Evolutionary conservation across 2,329 filamentous ascomycete species (phyloP).

Genomic region (Phialocephala sp.): DNA sequence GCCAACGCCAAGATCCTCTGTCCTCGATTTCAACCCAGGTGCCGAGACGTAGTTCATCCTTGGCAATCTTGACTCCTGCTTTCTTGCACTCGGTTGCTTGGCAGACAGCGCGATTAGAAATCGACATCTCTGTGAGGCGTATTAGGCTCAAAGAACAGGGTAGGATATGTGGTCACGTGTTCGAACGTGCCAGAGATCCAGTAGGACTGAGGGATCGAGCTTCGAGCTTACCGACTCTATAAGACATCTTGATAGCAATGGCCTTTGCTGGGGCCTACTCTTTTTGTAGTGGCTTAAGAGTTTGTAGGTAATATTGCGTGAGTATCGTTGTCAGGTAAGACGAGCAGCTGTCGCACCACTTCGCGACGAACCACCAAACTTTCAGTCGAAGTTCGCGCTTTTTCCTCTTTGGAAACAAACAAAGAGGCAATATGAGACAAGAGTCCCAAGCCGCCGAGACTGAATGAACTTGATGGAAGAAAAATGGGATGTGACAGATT

Average conservation of each 20-base stretch:
- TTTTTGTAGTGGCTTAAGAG: not conserved
- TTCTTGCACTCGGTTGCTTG: conserved; percentile 74
- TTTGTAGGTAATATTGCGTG: not conserved
- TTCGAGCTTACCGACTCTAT: conserved; percentile 44
- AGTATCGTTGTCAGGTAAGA: not conserved
- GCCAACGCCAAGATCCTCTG: conserved; percentile 74
- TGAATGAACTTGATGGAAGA: conserved; percentile 9
- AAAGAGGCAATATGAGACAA: not conserved
- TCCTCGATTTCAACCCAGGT: conserved; percentile 67
- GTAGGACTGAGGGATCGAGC: conserved; percentile 39
- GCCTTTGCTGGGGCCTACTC: not conserved
- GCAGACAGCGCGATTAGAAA: conserved; percentile 75
- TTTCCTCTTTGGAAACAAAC: not conserved
- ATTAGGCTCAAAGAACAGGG: not conserved
- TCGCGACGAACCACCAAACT: not conserved
- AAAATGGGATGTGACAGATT: not conserved
- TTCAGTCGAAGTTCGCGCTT: not conserved
- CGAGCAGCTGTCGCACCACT: not conserved
- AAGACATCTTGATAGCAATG: conserved; percentile 37
- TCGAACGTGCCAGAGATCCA: not conserved
- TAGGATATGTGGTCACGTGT: conserved; percentile 14
- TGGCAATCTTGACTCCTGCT: conserved; percentile 70
- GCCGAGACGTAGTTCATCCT: conserved; percentile 81
- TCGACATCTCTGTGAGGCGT: conserved; percentile 65
- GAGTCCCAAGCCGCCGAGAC: not conserved